Evolutionary conservation across 2,329 filamentous ascomycete species (phyloP).

Genomic region (Lachnellula willkommii): DNA sequence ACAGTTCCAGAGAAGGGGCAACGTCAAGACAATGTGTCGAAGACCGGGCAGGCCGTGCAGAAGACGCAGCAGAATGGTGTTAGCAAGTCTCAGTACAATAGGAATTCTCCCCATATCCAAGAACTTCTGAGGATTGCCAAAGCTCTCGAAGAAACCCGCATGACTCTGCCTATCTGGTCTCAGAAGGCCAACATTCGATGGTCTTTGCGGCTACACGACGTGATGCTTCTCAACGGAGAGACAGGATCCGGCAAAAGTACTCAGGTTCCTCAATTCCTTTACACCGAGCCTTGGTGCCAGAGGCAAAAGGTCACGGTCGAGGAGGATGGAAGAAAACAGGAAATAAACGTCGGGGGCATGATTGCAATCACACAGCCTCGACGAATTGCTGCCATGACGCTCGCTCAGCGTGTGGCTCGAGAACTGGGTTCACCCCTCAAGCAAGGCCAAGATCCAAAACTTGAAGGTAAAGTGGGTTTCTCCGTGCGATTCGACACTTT

Average conservation of each 20-base stretch:
- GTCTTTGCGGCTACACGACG: conserved; percentile 42
- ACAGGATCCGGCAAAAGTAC: conserved; percentile 97
- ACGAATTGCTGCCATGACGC: conserved; percentile 85
- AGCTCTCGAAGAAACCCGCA: conserved; percentile 22
- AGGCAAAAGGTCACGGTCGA: conserved; percentile 49
- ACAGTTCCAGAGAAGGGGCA: background rate
- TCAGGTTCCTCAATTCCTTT: conserved; percentile 87
- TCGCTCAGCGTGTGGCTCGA: conserved; percentile 80
- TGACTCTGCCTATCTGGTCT: conserved; percentile 29
- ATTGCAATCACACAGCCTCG: conserved; percentile 94
- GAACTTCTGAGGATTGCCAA: conserved; percentile 13
- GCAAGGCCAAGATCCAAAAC: conserved; percentile 39
- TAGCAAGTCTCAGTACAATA: background rate
- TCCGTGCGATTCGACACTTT: conserved; percentile 91
- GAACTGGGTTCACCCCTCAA: conserved; percentile 68
- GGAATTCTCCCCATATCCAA: conserved; percentile 12
- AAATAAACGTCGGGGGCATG: conserved; percentile 62
- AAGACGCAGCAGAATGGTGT: conserved; percentile 3
- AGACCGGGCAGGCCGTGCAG: background rate
- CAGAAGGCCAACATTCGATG: conserved; percentile 27
- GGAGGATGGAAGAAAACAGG: conserved; percentile 33
- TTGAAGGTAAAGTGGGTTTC: conserved; percentile 67
- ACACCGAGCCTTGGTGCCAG: conserved; percentile 72
- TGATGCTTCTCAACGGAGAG: conserved; percentile 84
- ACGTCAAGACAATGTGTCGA: background rate